Evolutionary conservation across 2,329 filamentous ascomycete species (phyloP), one percentile per base, ranked within the genome.

Genomic region (Fusarium sp.): DNA sequence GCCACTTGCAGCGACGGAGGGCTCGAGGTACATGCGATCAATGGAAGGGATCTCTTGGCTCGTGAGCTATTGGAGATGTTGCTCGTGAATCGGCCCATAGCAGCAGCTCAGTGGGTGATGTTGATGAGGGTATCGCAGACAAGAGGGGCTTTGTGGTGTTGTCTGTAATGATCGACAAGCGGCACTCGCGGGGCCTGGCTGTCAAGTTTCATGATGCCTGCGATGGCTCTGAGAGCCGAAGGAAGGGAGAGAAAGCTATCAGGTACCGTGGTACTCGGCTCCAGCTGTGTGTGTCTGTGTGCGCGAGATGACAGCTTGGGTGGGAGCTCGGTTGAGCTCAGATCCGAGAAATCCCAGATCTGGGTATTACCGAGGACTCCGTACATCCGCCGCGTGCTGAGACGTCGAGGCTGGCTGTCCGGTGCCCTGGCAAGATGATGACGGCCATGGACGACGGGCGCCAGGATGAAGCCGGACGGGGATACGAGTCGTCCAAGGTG

Each of bases 1-100:
- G 73, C 73, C 73, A 75, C 73, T 71, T 63, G 66, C 51, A 55
- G 60, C 43, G 66, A 71, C 55, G 55, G 66, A 72, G 59, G 62
- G 50, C 50, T 57, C 43, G 36, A 57, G 36, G 65, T 55, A 51
- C 41, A 58, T 46, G 59, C 51, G 60, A 62, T 68, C 64, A 68
- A 69, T 60, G 60, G 56, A 70, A 23, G 62, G 51, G 57, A 62
- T 60, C 61, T 64, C 61, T 64, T 71, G 59, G 65, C 68, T 64
- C 51, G 40, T 59, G 54, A 65, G 63, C 39, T 60, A 70, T 66
- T 73, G 72, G 61, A 62, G 67, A 74, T 65, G 43, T 48, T 59
- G 63, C 60, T 60, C 47, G 47, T 65, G 60, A 64, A 73, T 75
- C 66, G 62, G 69, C 62, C 53, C 62, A 74, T 64, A 54, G 40